These are phyloP conservation scores for Eimeria tenella DNA, from an alignment of 169 alveolate species.

Conservation along the genomic window DNA sequence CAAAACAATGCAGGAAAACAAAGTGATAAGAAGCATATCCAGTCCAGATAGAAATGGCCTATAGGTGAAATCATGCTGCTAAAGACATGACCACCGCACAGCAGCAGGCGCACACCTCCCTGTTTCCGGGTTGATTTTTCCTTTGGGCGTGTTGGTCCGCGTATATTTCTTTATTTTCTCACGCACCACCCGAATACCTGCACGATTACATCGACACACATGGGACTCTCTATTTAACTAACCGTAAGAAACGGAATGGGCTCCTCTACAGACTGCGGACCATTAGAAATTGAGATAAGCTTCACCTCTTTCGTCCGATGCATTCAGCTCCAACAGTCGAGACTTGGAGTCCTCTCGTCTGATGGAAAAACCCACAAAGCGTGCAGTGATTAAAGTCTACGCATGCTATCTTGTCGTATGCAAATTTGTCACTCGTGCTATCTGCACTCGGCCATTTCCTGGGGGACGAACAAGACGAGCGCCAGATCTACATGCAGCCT, in stretches of 20 bases:
- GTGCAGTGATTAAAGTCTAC: not conserved
- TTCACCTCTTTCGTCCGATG: constrained; percentile 98
- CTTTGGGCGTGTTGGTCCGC: constrained; percentile 94
- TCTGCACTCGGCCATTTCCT: too few species aligned
- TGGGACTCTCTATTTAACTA: not conserved
- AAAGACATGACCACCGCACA: not conserved
- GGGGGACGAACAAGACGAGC: too few species aligned
- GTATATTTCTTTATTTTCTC: constrained; percentile 98
- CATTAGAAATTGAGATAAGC: not conserved
- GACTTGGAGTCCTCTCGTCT: constrained; percentile 92
- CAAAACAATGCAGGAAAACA: not conserved
- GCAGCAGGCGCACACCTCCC: constrained; percentile 80
- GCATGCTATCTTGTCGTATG: too few species aligned
- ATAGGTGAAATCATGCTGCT: not conserved
- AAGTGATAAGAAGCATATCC: not conserved
- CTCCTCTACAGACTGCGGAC: not conserved
- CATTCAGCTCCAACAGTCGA: constrained; percentile 98
- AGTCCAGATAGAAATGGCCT: not conserved
- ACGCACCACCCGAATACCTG: constrained; percentile 98
- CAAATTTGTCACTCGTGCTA: too few species aligned
- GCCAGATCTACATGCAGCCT: too few species aligned
- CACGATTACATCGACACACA: not conserved
- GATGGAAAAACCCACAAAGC: not conserved
- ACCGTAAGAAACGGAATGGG: too few species aligned
- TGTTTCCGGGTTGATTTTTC: constrained; percentile 88